Percentiles rank a stretch among this genome's conserved stretches.
Evolutionary conservation across 257 asterid genomes (phyloP).

Genomic region (Jaltomata sinuosa): DNA sequence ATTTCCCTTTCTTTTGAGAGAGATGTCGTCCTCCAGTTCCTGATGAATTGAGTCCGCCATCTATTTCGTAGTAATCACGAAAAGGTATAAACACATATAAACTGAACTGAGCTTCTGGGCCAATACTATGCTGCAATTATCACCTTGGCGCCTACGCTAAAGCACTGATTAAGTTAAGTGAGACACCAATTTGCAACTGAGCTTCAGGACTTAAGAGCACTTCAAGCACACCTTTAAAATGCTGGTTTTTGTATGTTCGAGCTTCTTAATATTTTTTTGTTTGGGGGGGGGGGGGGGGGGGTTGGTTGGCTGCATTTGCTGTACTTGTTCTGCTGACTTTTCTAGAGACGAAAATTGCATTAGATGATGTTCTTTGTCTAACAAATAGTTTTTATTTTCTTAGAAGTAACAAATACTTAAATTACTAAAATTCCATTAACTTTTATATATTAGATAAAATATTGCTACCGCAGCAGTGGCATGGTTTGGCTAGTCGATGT

Average conservation of each 20-base stretch:
- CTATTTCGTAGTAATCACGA: too few species aligned
- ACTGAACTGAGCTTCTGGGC: background rate
- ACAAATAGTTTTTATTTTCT: too few species aligned
- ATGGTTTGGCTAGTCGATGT: background rate
- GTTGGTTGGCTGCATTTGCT: background rate
- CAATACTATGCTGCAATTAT: background rate
- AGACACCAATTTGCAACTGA: background rate
- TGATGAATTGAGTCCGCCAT: too few species aligned
- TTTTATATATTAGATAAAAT: too few species aligned
- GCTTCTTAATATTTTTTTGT: background rate
- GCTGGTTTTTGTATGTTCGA: background rate
- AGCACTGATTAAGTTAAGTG: background rate
- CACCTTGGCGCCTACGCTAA: background rate
- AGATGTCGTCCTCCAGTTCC: too few species aligned
- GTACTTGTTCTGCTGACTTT: background rate
- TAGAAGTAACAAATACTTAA: background rate
- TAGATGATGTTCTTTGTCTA: background rate
- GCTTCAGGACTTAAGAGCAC: background rate
- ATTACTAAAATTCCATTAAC: too few species aligned
- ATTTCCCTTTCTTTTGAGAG: too few species aligned
- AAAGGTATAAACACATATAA: background rate
- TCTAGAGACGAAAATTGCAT: background rate
- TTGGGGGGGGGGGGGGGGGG: background rate
- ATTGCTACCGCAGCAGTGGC: background rate
- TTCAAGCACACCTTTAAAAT: background rate